Evolutionary conservation across 345 rosid genomes (phyloP), one percentile per base, ranked within the genome.

Genomic region (Corymbia maculata): DNA sequence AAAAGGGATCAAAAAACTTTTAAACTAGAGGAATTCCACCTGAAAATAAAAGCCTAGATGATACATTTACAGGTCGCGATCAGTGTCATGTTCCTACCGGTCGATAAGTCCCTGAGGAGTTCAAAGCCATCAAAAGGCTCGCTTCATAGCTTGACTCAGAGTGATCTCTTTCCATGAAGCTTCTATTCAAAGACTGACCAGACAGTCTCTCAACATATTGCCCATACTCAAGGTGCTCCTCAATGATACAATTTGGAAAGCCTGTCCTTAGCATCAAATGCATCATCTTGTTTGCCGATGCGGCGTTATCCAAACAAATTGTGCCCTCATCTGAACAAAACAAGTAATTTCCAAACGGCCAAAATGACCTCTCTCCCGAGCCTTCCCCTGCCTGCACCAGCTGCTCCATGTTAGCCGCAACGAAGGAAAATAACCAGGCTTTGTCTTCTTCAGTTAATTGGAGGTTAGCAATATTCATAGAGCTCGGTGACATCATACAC

Each of bases 331-430:
- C 91, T 24, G 98, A 94, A 68, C 97, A 95, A 90, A 96, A 93
- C 42, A 95, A 86, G 85, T 93, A 95, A 88, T 92, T 96, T 88
- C 99, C 99, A 22, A 94, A 95, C 14, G 99, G 98, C 94, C 93
- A 94, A 64, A 94, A 95, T 8, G 45, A 88, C 79, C 86, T 86
- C 51, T 68, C 88, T n/a, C 52, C 88, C 28, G 52, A 49, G 16
- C 88, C 91, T 14, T 88, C 91, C 53, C 82, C 89, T 30, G 79
- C 79, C 22, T 61, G 87, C 4, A 49, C 91, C 55, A 87, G 19
- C 82, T 4, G 4, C 82, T 90, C 88, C 89, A 92, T 15, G n/a
- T 66, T 42, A 3, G 61, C 79, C 52, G 12, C 10, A 9, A 92
- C 92, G 24, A 26, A 49, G 8, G 64, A 36, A 51, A 92, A 92